phyloP scores from a whole-genome alignment of 208 protist species.

The Acanthamoeba lenticulata region DNA sequence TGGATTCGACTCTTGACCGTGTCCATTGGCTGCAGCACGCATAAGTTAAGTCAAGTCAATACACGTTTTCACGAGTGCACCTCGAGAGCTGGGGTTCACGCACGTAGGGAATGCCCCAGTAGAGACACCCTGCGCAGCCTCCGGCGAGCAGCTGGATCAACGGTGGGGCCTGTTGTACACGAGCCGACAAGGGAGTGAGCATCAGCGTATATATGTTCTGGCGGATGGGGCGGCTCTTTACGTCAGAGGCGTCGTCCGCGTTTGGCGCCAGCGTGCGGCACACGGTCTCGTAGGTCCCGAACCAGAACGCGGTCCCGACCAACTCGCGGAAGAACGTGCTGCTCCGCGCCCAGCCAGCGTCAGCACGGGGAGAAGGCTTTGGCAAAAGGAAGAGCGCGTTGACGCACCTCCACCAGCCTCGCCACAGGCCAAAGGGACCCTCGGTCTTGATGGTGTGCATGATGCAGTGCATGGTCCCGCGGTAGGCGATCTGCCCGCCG shows the following conservation, averaged over 20 bases:
- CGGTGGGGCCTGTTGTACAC: background rate
- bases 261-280: background rate
- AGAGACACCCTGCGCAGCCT: background rate
- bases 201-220: background rate
- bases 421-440: background rate
- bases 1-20: background rate
- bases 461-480: background rate
- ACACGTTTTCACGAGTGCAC: background rate
- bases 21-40: background rate
- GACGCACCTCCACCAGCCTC: background rate
- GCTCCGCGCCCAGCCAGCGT: background rate
- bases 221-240: background rate
- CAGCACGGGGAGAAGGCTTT: background rate
- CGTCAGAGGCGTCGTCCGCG: background rate
- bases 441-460: constrained; percentile 3
- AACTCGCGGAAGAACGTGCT: background rate
- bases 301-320: background rate
- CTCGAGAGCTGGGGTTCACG: background rate
- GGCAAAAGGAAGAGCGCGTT: too few relatives aligned
- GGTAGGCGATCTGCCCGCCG: background rate
- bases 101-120: background rate
- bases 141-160: background rate
- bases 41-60: too few relatives aligned
- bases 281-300: background rate
- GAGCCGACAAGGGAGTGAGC: background rate